These are phyloP conservation scores for Priceomyces castillae DNA, from an alignment of 805 yeast species.

Conservation along the genomic window DNA sequence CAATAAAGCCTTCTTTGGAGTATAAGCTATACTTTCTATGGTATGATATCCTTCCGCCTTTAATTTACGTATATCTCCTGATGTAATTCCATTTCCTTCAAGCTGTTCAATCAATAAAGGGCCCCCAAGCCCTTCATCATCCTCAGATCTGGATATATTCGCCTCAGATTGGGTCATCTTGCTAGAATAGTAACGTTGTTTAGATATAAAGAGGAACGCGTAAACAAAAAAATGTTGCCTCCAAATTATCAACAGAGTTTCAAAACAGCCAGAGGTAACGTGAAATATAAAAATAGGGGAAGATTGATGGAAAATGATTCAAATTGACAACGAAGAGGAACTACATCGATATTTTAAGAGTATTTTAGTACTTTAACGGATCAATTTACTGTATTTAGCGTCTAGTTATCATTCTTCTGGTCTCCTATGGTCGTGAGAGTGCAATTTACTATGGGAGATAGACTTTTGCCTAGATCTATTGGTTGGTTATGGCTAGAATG, in stretches of 20 bases:
- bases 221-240: slow-evolving; percentile 1
- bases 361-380: no score
- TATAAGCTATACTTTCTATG: slow-evolving; percentile 88
- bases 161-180: slow-evolving; percentile 6
- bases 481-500: no score
- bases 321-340: no score
- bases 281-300: no score
- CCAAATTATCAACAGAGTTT: neutral
- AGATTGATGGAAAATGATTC: no score
- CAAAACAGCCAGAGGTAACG: neutral
- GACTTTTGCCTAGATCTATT: no score
- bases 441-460: no score
- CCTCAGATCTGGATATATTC: slow-evolving; percentile 18
- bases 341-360: no score
- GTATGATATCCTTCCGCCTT: slow-evolving; percentile 84
- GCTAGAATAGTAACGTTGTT: neutral
- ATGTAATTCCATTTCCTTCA: slow-evolving; percentile 83
- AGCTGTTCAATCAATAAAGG: slow-evolving; percentile 44
- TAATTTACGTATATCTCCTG: slow-evolving; percentile 74
- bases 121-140: slow-evolving; percentile 38
- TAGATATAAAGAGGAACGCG: slow-evolving; percentile 1
- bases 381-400: no score
- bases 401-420: no score
- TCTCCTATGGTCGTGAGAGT: no score
- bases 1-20: slow-evolving; percentile 77